phyloP scores from a whole-genome alignment of 345 rosid species.

The Odontarrhena argentea region DNA sequence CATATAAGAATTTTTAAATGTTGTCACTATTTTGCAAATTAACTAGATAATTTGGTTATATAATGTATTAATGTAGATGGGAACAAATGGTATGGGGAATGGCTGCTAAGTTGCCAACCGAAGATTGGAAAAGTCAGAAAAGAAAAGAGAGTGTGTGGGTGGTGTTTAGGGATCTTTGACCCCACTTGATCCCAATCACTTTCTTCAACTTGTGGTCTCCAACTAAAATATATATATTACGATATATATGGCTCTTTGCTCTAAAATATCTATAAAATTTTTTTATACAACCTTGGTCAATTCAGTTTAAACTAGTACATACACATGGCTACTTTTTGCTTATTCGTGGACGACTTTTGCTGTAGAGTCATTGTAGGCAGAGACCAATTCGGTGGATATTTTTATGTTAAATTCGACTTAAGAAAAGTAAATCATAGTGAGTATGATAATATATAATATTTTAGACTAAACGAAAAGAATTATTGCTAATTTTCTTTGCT shows the following conservation, averaged over 20 bases:
- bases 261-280: conserved; percentile 16
- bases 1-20: too few relatives aligned
- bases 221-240: conserved; percentile 3
- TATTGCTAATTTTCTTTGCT: not conserved
- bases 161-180: conserved; percentile 32
- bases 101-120: conserved; percentile 29
- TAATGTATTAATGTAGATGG: not conserved
- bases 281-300: conserved; percentile 19
- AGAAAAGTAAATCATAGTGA: not conserved
- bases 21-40: too few relatives aligned
- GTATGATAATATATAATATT: not conserved
- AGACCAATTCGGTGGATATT: conserved; percentile 27
- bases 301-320: conserved; percentile 27
- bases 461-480: conserved; percentile 26
- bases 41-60: too few relatives aligned
- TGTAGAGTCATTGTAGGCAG: conserved; percentile 4
- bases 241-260: conserved; percentile 12
- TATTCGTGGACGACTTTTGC: conserved; percentile 19
- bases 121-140: not conserved
- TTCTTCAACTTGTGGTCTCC: conserved; percentile 31
- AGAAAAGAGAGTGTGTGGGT: not conserved
- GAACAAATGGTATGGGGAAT: conserved; percentile 25
- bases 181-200: conserved; percentile 38
- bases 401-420: conserved; percentile 4
- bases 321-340: conserved; percentile 28